Evolutionary conservation across 2,329 filamentous ascomycete genomes (phyloP).

Genomic region (Dendryphion nanum): DNA sequence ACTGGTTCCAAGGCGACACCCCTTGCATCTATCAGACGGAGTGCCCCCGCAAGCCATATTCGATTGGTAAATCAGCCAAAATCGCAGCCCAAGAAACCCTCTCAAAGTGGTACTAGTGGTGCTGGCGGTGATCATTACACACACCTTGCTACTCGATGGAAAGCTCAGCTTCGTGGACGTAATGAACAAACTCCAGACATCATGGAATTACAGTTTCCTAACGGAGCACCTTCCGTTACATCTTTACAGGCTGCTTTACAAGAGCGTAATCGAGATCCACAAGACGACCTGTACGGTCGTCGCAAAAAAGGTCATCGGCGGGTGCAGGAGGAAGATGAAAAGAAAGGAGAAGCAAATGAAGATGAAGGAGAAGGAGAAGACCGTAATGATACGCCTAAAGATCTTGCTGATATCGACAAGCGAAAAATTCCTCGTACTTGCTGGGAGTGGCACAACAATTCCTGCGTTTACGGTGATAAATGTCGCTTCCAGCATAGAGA

Average conservation of each 20-base stretch:
- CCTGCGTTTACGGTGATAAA: slow-evolving; percentile 16
- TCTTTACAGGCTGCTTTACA: background rate
- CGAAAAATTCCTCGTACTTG: slow-evolving; percentile 31
- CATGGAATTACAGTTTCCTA: slow-evolving; percentile 22
- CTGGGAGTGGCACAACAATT: slow-evolving; percentile 23
- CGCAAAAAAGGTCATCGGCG: slow-evolving; percentile 19
- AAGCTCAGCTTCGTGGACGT: slow-evolving; percentile 20
- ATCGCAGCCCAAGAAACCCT: too few species aligned
- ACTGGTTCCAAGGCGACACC: too few species aligned
- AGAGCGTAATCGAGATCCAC: background rate
- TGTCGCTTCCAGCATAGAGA: slow-evolving; percentile 31
- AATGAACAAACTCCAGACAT: slow-evolving; percentile 26
- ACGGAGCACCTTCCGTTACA: slow-evolving; percentile 10
- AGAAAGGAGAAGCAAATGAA: slow-evolving; percentile 1
- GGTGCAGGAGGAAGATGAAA: slow-evolving; percentile 8
- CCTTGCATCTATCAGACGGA: too few species aligned
- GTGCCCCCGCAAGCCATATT: too few species aligned
- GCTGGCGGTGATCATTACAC: too few species aligned
- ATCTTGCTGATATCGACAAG: slow-evolving; percentile 17
- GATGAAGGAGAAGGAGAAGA: slow-evolving; percentile 3
- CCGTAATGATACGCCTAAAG: background rate
- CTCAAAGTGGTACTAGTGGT: too few species aligned
- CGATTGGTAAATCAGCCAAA: too few species aligned
- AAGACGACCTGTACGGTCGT: slow-evolving; percentile 21
- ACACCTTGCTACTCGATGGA: slow-evolving; percentile 11